Evolutionary conservation across 805 yeast species (phyloP).

Genomic region (Nakazawaea peltata): DNA sequence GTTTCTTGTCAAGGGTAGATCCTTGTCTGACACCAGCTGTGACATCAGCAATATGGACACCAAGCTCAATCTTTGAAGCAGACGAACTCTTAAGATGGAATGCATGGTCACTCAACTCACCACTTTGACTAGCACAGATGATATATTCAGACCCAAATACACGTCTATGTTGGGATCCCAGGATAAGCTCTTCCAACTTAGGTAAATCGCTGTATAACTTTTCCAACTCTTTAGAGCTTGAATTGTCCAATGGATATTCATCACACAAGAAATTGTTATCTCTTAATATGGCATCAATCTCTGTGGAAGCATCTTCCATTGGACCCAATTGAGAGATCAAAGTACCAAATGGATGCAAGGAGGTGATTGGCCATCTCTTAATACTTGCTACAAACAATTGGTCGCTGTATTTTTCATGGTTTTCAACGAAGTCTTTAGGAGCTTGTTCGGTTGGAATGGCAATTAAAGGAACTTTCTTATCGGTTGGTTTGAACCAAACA

Average conservation of each 20-base stretch:
- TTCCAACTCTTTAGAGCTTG: slow-evolving; percentile 13
- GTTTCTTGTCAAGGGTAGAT: slow-evolving; percentile 75
- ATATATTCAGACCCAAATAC: slow-evolving; percentile 54
- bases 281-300: slow-evolving; percentile 80
- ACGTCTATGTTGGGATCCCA: slow-evolving; percentile 31
- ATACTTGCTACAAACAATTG: slow-evolving; percentile 89
- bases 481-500: slow-evolving; percentile 99
- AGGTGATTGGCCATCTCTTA: slow-evolving; percentile 98
- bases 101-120: slow-evolving; percentile 64
- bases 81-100: slow-evolving; percentile 64
- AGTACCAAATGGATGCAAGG: slow-evolving; percentile 96
- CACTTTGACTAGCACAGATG: slow-evolving; percentile 54
- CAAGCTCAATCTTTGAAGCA: slow-evolving; percentile 63
- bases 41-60: slow-evolving; percentile 81
- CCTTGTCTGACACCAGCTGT: slow-evolving; percentile 66
- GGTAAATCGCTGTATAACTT: slow-evolving; percentile 30
- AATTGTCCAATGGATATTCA: slow-evolving; percentile 52
- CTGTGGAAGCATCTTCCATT: slow-evolving; percentile 68
- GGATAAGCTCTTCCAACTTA: slow-evolving; percentile 25
- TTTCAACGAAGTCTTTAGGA: slow-evolving; percentile 90
- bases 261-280: slow-evolving; percentile 80
- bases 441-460: slow-evolving; percentile 99
- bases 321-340: slow-evolving; percentile 80
- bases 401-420: slow-evolving; percentile 74
- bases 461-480: slow-evolving; percentile 93